Evolutionary conservation across 2,329 filamentous ascomycete genomes (phyloP).

Genomic region (Aspergillus sp.): DNA sequence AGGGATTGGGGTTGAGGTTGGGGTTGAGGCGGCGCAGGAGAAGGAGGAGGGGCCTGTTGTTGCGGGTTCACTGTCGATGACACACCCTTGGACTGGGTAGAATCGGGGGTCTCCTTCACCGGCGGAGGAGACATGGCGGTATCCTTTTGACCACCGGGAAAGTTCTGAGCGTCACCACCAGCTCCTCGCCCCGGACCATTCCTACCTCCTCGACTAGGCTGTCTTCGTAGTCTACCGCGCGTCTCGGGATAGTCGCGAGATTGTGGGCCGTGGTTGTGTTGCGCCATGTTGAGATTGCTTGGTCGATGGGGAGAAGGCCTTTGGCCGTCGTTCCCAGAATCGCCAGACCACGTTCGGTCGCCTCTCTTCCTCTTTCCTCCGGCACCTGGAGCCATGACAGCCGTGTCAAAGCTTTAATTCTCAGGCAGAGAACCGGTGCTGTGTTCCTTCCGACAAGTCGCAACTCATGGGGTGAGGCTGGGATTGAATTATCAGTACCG

Average conservation of each 20-base stretch:
- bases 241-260: slow-evolving; percentile 32
- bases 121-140: slow-evolving; percentile 26
- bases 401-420: slow-evolving; percentile 19
- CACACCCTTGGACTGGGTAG: slow-evolving; percentile 23
- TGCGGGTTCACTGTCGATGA: slow-evolving; percentile 10
- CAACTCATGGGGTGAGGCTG: slow-evolving; percentile 24
- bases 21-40: slow-evolving; percentile 9
- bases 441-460: slow-evolving; percentile 16
- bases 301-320: slow-evolving; percentile 46
- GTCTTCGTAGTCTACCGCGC: slow-evolving; percentile 34
- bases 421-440: slow-evolving; percentile 21
- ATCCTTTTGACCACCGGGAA: slow-evolving; percentile 23
- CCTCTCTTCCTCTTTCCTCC: slow-evolving; percentile 53
- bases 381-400: slow-evolving; percentile 47
- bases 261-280: slow-evolving; percentile 40
- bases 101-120: slow-evolving; percentile 24
- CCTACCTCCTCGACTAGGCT: slow-evolving; percentile 35
- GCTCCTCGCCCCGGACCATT: slow-evolving; percentile 30
- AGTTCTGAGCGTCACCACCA: slow-evolving; percentile 31
- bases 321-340: slow-evolving; percentile 34
- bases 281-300: slow-evolving; percentile 47
- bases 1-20: slow-evolving; percentile 12
- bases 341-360: slow-evolving; percentile 41
- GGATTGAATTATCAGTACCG: too few species aligned
- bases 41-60: slow-evolving; percentile 16